Conservation (phyloP, 768 basidiomycete genomes). For the Mrakia gelida region DNA sequence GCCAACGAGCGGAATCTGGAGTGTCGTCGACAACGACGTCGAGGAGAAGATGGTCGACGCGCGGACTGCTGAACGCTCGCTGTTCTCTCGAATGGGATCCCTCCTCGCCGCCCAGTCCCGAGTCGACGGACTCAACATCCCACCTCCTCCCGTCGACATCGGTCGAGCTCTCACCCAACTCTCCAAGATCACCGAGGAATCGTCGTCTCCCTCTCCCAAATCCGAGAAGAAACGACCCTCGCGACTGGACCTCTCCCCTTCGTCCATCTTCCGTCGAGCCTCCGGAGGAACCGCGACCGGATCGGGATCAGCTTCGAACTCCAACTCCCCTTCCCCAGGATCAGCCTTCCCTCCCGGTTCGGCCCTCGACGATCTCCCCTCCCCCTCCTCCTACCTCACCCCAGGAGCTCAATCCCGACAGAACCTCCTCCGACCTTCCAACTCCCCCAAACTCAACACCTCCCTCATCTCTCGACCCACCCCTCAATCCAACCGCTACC, state of each 20-base stretch:
- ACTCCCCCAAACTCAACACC: background rate
- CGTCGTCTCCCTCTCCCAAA: background rate
- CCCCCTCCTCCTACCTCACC: background rate
- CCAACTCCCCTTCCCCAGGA: background rate
- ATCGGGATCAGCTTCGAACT: too few relatives aligned
- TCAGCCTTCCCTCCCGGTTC: background rate
- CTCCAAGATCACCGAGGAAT: conserved; percentile 1
- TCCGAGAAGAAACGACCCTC: conserved; percentile 3
- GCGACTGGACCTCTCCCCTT: conserved; percentile 5
- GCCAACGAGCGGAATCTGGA: background rate
- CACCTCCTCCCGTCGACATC: background rate
- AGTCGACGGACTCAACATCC: background rate
- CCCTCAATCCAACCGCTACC: background rate
- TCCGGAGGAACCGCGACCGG: background rate
- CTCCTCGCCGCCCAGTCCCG: background rate
- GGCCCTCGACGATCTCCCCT: background rate
- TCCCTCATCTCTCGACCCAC: conserved; percentile 1
- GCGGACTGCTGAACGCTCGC: background rate
- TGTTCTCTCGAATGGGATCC: background rate
- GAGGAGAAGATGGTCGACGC: background rate
- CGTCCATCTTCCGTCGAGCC: conserved; percentile 3
- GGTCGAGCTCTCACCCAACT: background rate
- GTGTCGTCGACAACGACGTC: background rate
- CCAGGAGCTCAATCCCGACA: background rate
- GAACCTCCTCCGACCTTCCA: background rate